Evolutionary conservation across 2,329 filamentous ascomycete genomes (phyloP).

Genomic region (Aspergillus aculeatus): DNA sequence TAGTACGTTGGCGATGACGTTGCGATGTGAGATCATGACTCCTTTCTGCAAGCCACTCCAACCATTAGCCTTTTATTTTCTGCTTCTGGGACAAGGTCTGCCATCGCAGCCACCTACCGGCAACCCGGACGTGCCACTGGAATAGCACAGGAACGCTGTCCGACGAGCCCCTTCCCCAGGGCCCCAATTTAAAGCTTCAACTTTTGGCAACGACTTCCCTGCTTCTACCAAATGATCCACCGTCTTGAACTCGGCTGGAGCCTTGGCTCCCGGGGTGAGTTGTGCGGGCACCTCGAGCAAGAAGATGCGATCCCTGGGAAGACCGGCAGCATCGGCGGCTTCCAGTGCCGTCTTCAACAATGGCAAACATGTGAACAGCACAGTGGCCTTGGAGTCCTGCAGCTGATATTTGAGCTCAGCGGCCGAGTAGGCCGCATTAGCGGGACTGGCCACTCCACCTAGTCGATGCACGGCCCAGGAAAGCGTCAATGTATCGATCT

Average conservation of each 20-base stretch:
- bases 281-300: slow-evolving; percentile 65
- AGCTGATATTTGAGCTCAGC: slow-evolving; percentile 71
- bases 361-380: slow-evolving; percentile 69
- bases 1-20: slow-evolving; percentile 74
- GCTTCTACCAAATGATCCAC: slow-evolving; percentile 64
- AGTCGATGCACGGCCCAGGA: slow-evolving; percentile 73
- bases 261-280: slow-evolving; percentile 49
- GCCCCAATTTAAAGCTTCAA: slow-evolving; percentile 43
- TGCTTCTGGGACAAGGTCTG: not conserved
- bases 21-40: slow-evolving; percentile 77
- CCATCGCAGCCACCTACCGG: slow-evolving; percentile 53
- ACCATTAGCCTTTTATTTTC: slow-evolving; percentile 12
- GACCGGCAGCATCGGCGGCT: slow-evolving; percentile 62
- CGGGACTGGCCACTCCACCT: slow-evolving; percentile 71
- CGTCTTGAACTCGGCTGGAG: slow-evolving; percentile 55
- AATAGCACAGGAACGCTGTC: slow-evolving; percentile 76
- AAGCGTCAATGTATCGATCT: slow-evolving; percentile 74
- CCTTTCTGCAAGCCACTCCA: slow-evolving; percentile 60
- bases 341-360: slow-evolving; percentile 64
- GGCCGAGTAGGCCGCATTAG: slow-evolving; percentile 71
- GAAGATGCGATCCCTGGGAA: slow-evolving; percentile 65
- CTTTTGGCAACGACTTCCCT: slow-evolving; percentile 48
- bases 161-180: slow-evolving; percentile 54
- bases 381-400: slow-evolving; percentile 65
- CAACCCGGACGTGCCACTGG: slow-evolving; percentile 74